Evolutionary conservation across 1,139 yeast genomes (phyloP).

Genomic region (Suhomyces choctaworum): DNA sequence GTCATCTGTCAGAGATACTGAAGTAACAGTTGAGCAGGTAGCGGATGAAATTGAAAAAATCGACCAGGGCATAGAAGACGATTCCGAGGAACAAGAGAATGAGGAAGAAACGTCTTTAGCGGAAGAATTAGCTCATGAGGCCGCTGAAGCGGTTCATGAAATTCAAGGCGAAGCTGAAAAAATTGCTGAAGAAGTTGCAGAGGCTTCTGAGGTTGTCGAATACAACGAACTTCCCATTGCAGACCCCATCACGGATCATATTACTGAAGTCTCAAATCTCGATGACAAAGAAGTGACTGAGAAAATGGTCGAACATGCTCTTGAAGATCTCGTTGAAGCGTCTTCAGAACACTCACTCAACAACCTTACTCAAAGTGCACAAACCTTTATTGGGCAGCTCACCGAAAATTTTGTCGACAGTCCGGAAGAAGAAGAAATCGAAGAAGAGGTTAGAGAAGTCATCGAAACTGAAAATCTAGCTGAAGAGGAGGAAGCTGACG

Average conservation of each 20-base stretch:
- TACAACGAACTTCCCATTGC: background rate
- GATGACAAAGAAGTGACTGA: background rate
- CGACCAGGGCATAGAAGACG: too few relatives aligned
- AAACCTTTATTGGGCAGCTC: too few relatives aligned
- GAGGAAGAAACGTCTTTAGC: slow-evolving; percentile 2
- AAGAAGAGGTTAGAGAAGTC: background rate
- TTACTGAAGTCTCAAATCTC: background rate
- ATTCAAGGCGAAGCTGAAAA: background rate
- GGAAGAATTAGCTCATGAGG: background rate
- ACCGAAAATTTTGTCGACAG: too few relatives aligned
- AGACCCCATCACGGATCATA: background rate
- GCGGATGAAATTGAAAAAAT: too few relatives aligned
- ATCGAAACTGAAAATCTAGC: background rate
- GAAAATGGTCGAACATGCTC: too few relatives aligned
- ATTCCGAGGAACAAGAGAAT: too few relatives aligned
- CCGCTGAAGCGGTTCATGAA: background rate
- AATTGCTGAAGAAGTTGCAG: background rate
- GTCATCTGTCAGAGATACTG: too few relatives aligned
- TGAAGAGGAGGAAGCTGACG: slow-evolving; percentile 1
- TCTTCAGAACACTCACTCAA: too few relatives aligned
- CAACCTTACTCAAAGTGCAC: too few relatives aligned
- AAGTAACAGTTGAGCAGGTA: too few relatives aligned
- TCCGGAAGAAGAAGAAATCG: background rate
- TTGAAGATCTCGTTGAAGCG: too few relatives aligned
- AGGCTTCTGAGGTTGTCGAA: background rate